These are phyloP conservation scores for Capniomyces stellatus DNA, from an alignment of 371 early-diverging fungal species.

Conservation along the genomic window DNA sequence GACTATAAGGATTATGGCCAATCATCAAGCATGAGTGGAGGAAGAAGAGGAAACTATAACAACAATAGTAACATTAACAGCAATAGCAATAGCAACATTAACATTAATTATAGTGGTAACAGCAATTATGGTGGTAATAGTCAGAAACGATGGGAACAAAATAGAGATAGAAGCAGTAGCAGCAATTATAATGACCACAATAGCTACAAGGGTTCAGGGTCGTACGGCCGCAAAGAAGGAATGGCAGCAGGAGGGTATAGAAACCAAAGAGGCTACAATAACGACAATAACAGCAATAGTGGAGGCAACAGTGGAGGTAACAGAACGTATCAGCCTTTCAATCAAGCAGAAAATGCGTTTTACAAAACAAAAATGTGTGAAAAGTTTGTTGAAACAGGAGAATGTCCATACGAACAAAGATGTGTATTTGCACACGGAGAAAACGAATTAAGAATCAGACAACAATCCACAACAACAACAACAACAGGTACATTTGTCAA, in stretches of 20 bases:
- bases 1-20: too few species aligned
- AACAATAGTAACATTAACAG: not conserved
- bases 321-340: not conserved
- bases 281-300: conserved; percentile 2
- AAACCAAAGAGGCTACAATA: not conserved
- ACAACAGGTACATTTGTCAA: not conserved
- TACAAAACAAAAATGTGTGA: conserved; percentile 74
- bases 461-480: not conserved
- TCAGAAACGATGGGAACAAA: not conserved
- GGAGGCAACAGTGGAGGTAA: not conserved
- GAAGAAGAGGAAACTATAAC: not conserved
- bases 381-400: conserved; percentile 51
- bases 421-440: conserved; percentile 68
- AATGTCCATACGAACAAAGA: conserved; percentile 62
- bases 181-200: too few species aligned
- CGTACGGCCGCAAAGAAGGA: too few species aligned
- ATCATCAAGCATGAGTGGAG: too few species aligned
- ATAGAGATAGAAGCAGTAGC: conserved; percentile 7
- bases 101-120: conserved; percentile 7
- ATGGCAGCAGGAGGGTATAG: not conserved
- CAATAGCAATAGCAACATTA: not conserved
- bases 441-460: conserved; percentile 22
- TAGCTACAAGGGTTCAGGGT: too few species aligned
- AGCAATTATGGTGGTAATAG: conserved; percentile 1
- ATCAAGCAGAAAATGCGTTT: conserved; percentile 7